Evolutionary conservation across 2,329 filamentous ascomycete genomes (phyloP).

Genomic region (Botrytis fabae): DNA sequence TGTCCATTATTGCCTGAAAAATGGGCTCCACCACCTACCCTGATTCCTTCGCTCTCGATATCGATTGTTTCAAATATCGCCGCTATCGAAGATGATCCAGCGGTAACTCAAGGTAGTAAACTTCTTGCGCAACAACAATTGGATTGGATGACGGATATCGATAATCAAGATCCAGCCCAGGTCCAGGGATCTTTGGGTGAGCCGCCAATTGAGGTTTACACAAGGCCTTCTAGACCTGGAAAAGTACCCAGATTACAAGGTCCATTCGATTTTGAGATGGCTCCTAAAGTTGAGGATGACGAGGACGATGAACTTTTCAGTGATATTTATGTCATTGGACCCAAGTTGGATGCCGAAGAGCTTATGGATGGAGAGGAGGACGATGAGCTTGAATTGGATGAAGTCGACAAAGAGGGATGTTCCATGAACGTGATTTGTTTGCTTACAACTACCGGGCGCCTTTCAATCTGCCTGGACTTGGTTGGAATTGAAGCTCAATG

Average conservation of each 20-base stretch:
- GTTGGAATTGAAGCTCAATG: slow-evolving; percentile 66
- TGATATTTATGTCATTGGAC: slow-evolving; percentile 63
- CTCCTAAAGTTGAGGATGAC: slow-evolving; percentile 51
- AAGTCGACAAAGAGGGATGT: slow-evolving; percentile 58
- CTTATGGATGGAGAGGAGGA: slow-evolving; percentile 65
- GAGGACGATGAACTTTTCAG: slow-evolving; percentile 58
- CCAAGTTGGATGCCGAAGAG: slow-evolving; percentile 60
- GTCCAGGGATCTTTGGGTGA: slow-evolving; percentile 53
- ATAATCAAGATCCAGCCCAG: slow-evolving; percentile 60
- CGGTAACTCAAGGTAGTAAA: slow-evolving; percentile 53
- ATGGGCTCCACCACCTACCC: slow-evolving; percentile 75
- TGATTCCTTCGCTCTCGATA: slow-evolving; percentile 80
- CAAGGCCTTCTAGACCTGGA: slow-evolving; percentile 57
- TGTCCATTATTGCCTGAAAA: slow-evolving; percentile 85
- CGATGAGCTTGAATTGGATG: slow-evolving; percentile 55
- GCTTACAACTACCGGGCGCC: slow-evolving; percentile 59
- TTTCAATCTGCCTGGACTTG: slow-evolving; percentile 61
- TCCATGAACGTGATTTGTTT: slow-evolving; percentile 61
- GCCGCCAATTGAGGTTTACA: slow-evolving; percentile 55
- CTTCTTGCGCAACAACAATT: slow-evolving; percentile 63
- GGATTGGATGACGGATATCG: slow-evolving; percentile 67
- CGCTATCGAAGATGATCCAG: slow-evolving; percentile 59
- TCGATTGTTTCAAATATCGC: slow-evolving; percentile 75
- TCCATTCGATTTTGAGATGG: slow-evolving; percentile 57
- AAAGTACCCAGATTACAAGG: slow-evolving; percentile 61